Conservation (phyloP, 2,329 filamentous ascomycete genomes). For the Triangularia verruculosa region DNA sequence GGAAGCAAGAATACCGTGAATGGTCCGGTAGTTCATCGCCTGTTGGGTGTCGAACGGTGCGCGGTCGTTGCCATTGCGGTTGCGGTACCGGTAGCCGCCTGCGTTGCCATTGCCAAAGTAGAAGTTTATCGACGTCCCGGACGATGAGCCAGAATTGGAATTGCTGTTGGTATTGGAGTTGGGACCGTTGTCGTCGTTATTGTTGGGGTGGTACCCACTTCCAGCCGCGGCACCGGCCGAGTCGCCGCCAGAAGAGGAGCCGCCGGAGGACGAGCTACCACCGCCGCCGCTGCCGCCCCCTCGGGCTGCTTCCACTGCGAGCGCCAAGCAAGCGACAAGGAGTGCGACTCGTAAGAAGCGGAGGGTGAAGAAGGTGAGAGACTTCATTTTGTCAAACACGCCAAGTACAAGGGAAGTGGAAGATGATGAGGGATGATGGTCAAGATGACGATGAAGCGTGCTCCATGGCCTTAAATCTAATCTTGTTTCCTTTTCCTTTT, state of each 20-base stretch:
- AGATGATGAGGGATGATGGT: neutral
- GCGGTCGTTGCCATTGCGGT: neutral
- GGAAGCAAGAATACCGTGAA: conserved; percentile 42
- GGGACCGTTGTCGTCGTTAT: neutral
- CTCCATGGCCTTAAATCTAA: neutral
- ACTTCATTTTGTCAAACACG: neutral
- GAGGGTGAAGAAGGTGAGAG: neutral
- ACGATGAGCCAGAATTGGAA: neutral
- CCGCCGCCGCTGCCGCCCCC: neutral
- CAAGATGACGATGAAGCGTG: neutral
- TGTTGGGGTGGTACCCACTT: neutral
- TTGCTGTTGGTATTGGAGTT: neutral
- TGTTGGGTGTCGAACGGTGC: conserved; percentile 29
- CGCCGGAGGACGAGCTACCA: neutral
- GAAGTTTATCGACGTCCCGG: neutral
- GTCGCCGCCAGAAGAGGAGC: neutral
- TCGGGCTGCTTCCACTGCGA: neutral
- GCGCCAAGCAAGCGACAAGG: neutral
- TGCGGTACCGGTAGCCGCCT: neutral
- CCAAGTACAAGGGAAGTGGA: neutral
- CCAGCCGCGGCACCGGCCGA: neutral
- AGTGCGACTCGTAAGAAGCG: neutral
- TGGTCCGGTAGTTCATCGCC: conserved; percentile 33
- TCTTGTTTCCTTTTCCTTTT: neutral
- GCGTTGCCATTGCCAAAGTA: neutral